Base-by-base conservation (phyloP, 2,329 filamentous ascomycete genomes). In the Penicillium capsulatum region DNA sequence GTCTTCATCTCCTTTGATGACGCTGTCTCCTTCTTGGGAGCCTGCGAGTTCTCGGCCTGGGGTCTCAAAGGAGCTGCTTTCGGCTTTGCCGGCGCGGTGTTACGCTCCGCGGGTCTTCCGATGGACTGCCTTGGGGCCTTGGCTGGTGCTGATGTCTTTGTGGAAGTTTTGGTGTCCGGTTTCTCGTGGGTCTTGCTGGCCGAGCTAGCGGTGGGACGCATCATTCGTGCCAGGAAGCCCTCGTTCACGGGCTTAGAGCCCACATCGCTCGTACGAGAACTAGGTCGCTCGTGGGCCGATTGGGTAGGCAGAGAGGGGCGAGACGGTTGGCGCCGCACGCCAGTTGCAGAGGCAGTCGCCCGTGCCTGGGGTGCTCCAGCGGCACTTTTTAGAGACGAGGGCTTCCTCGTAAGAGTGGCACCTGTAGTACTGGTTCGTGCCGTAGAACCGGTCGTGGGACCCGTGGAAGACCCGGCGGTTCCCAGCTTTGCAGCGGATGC, bases 131-230 rank as follows among this genome's bases (percentile, higher is more conserved):
- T 51, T 15, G 53, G 46, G 24, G 57, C 46, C 32, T 49, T 49
- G 17, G 44, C 31, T 11, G 53, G 33, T 22, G 51, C 46, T 15
- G 50, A 6, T 11, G 28, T 29, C 39, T 59, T 61, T 4, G 68
- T 63, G 24, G 66, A 65, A 33, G 61, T 65, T 44, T 63, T 68
- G 3, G 57, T 34, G 17, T 72, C 70, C 4, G 66, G 40, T 47
- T 70, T 71, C 11, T 74, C 71, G 34, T 73, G 69, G 10, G 60
- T 57, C 48, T 74, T 74, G 47, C 61, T 71, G 7, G 71, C 69
- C 35, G 70, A 73, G 46, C 70, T 72, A 20, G 70, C 67, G 9
- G 71, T 74, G 15, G 71, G 71, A 4, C 71, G 66, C 68, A 73
- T 74, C 70, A 74, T 73, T 37, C 71, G 60, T 10, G 71, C 70